Evolutionary conservation across 2,329 filamentous ascomycete genomes (phyloP).

Genomic region (Pseudogymnoascus sp.): DNA sequence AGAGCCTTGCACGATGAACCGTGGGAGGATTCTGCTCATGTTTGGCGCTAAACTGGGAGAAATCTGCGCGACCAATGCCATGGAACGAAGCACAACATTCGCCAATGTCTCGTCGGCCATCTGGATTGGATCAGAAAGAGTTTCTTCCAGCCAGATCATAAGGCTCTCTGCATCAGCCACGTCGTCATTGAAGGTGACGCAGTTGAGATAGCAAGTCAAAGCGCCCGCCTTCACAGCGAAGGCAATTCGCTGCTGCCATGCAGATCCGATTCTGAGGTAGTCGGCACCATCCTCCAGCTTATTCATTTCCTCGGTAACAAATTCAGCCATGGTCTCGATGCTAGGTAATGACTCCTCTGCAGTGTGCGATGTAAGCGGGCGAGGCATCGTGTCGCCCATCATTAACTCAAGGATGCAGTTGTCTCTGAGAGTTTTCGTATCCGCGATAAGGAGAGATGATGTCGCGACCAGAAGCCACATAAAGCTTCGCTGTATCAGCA

Average conservation of each 20-base stretch:
- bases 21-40: conserved; percentile 72
- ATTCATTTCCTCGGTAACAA: conserved; percentile 77
- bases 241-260: conserved; percentile 79
- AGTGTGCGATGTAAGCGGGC: conserved; percentile 37
- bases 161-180: conserved; percentile 72
- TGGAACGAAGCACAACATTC: conserved; percentile 68
- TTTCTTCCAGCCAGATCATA: conserved; percentile 79
- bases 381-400: conserved; percentile 45
- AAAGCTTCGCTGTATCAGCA: conserved; percentile 84
- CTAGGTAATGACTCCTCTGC: conserved; percentile 48
- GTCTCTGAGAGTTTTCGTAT: conserved; percentile 52
- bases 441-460: conserved; percentile 65
- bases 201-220: conserved; percentile 79
- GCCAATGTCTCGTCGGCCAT: conserved; percentile 77
- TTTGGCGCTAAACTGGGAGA: conserved; percentile 67
- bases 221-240: conserved; percentile 80
- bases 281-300: conserved; percentile 84
- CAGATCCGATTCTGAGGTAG: conserved; percentile 78
- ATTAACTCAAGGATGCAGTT: conserved; percentile 69
- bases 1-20: conserved; percentile 80
- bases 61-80: conserved; percentile 74
- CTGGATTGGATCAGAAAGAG: conserved; percentile 69
- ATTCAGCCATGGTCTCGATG: conserved; percentile 59
- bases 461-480: conserved; percentile 76
- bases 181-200: conserved; percentile 73